Conservation (phyloP, 2,329 filamentous ascomycete species). For the Mycosphaerella arachidis region DNA sequence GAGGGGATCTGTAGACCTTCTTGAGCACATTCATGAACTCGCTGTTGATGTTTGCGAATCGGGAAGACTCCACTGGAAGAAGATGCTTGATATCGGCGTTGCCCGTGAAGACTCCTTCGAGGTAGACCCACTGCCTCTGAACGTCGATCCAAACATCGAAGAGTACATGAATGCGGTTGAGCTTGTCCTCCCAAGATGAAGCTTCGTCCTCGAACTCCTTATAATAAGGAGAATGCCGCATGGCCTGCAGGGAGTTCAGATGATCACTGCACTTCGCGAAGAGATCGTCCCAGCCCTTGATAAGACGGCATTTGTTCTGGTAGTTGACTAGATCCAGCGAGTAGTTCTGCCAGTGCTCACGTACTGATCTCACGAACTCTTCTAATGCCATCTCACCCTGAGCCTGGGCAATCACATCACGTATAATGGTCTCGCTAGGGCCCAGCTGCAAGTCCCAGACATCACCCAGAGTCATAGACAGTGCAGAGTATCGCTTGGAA, state of each 20-base stretch:
- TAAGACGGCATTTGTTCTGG: conserved; percentile 95
- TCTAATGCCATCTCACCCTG: conserved; percentile 98
- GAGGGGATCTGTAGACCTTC: conserved; percentile 95
- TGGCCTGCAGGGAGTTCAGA: conserved; percentile 92
- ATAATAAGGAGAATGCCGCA: conserved; percentile 98
- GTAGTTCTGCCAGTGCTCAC: conserved; percentile 95
- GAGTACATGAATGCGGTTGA: conserved; percentile 93
- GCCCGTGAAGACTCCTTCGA: conserved; percentile 97
- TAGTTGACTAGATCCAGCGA: conserved; percentile 92
- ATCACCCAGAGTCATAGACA: conserved; percentile 94
- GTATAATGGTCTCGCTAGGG: conserved; percentile 80
- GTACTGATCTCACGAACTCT: conserved; percentile 93
- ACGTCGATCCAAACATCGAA: conserved; percentile 99
- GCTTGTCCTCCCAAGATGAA: conserved; percentile 92
- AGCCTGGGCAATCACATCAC: conserved; percentile 89
- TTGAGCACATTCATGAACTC: conserved; percentile 99
- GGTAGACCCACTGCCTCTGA: conserved; percentile 99
- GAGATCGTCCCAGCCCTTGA: conserved; percentile 95
- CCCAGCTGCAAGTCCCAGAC: conserved; percentile 96
- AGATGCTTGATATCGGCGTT: conserved; percentile 99
- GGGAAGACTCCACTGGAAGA: conserved; percentile 88
- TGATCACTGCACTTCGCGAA: conserved; percentile 99
- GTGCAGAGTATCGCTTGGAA: conserved; percentile 86
- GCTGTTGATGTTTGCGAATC: conserved; percentile 98
- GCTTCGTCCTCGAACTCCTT: conserved; percentile 99